Percentiles rank a stretch among this genome's conserved stretches.
phyloP scores from a whole-genome alignment of 192 early-diverging fungal genomes.

The Podila verticillata region DNA sequence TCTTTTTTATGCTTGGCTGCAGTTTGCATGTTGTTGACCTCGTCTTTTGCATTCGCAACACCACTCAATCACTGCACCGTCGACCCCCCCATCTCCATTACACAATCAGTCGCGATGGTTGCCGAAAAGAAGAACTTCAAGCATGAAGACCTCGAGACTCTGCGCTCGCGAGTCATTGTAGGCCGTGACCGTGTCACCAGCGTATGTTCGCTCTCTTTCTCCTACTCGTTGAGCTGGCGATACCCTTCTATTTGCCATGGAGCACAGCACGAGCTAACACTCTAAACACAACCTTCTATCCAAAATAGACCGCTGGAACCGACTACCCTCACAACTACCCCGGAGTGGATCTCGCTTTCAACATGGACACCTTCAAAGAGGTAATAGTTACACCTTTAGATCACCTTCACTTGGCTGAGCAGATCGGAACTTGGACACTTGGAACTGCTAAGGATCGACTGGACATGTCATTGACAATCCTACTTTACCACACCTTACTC shows the following conservation, averaged over 20 bases:
- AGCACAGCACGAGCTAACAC: not conserved
- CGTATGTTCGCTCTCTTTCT: constrained; percentile 51
- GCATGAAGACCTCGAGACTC: constrained; percentile 49
- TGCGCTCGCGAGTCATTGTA: constrained; percentile 71
- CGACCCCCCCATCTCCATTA: not conserved
- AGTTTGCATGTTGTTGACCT: no score
- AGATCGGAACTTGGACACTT: not conserved
- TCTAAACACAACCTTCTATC: not conserved
- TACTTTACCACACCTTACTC: not conserved
- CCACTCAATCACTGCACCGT: not conserved
- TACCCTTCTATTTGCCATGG: not conserved
- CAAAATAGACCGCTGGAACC: constrained; percentile 75
- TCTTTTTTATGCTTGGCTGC: no score
- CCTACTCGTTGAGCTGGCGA: not conserved
- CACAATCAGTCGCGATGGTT: constrained; percentile 18
- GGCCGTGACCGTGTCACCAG: constrained; percentile 75
- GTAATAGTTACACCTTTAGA: constrained; percentile 39
- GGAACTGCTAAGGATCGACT: not conserved
- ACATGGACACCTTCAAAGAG: constrained; percentile 76
- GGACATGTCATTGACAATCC: not conserved
- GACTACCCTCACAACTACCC: constrained; percentile 82
- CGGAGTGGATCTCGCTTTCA: constrained; percentile 66
- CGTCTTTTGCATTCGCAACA: not conserved
- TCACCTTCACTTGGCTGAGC: no score
- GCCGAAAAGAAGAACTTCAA: constrained; percentile 45